phyloP scores from a whole-genome alignment of 2,329 filamentous ascomycete species.

The Lasiodiplodia hormozganensis region DNA sequence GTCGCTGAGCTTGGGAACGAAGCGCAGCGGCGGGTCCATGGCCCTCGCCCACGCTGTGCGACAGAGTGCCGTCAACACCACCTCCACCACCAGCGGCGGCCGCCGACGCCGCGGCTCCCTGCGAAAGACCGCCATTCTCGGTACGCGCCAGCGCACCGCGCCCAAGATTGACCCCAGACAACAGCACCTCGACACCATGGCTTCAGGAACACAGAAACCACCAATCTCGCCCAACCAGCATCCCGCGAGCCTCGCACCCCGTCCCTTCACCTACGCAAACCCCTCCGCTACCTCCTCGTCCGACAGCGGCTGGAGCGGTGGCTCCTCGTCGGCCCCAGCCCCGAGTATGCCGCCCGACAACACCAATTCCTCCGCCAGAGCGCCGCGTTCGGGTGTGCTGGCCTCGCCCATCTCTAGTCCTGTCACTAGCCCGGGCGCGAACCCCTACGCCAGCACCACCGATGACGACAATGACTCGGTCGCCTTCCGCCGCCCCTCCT shows the following conservation, averaged over 20 bases:
- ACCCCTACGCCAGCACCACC: constrained; percentile 72
- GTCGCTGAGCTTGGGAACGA: neutral
- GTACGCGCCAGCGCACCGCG: constrained; percentile 55
- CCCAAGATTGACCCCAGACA: constrained; percentile 17
- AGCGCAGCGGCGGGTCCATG: constrained; percentile 46
- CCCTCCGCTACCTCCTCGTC: constrained; percentile 44
- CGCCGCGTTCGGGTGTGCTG: constrained; percentile 41
- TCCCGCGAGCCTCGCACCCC: constrained; percentile 29
- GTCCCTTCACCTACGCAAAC: constrained; percentile 49
- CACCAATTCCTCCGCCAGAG: constrained; percentile 29
- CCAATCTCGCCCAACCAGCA: constrained; percentile 32
- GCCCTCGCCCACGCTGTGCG: constrained; percentile 54
- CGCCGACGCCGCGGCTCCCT: constrained; percentile 82
- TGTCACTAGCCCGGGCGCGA: constrained; percentile 59
- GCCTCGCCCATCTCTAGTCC: constrained; percentile 46
- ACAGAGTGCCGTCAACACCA: constrained; percentile 43
- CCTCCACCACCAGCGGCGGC: constrained; percentile 50
- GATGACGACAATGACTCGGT: constrained; percentile 79
- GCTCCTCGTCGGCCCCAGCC: constrained; percentile 30
- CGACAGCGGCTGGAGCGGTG: constrained; percentile 37
- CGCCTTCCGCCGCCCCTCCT: constrained; percentile 59
- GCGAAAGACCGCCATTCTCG: constrained; percentile 83
- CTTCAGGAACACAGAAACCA: too few species aligned
- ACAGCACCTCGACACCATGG: constrained; percentile 9
- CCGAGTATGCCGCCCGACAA: constrained; percentile 31